Evolutionary conservation across 768 basidiomycete species (phyloP), one percentile per base, ranked within the genome.

Genomic region (Termitomyces titanicus): DNA sequence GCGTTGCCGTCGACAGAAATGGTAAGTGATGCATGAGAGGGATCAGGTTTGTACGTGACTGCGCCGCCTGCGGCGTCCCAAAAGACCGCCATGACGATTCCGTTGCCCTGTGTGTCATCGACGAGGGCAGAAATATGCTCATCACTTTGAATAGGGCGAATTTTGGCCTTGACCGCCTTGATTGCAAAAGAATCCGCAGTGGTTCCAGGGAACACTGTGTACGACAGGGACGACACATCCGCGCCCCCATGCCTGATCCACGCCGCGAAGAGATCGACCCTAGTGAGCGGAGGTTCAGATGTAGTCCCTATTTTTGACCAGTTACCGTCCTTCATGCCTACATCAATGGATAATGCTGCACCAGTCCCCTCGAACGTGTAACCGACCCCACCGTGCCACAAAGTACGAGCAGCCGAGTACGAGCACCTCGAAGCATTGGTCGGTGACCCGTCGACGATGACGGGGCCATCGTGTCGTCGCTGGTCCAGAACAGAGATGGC

Each of bases 401-500:
- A 69, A 2, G 81, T 73, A 6, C 63, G 63, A 2, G 70, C 68
- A 22, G 61, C 57, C 11, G 49, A 24, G 18, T 48, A 51, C 34
- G 49, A 29, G 24, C 42, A 55, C 33, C 29, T 47, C 17, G 46
- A 18, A 6, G 35, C 47, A 22, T 20, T 47, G 33, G 38, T 51
- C 22, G 47, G 22, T 13, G 38, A 34, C 5, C 74, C 76, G 61
- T 86, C 68, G 20, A 87, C 70, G 45, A 75, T 66, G 15, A 86
- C 71, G 7, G 59, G 24, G 3, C 78, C 82, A 31, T 61, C 66
- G 46, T 72, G 75, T 4, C 74, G 77, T 51, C 79, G 78, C 64
- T 91, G 86, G 68, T 91, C 88, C 17, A 91, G 77, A 42, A 89
- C 86, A 22, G 83, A 81, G 64, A 79, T 75, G 10, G 88, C 75